Conservation (phyloP, 345 rosid species). For the Eutrema yunnanense region DNA sequence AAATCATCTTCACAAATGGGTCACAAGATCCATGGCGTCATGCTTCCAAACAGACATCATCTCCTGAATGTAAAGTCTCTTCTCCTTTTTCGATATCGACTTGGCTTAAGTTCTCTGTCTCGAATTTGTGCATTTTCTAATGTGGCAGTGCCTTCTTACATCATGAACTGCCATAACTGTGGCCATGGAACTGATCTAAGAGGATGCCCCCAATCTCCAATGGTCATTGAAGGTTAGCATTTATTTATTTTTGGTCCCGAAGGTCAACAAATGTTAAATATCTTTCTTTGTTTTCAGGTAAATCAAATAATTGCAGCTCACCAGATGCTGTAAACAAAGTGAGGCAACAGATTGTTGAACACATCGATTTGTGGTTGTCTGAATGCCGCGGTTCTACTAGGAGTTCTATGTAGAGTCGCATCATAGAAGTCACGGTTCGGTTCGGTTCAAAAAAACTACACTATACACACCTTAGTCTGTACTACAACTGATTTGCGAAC, state of each 20-base stretch:
- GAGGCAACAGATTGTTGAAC: slow-evolving; percentile 59
- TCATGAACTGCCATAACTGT: slow-evolving; percentile 71
- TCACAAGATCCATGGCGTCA: slow-evolving; percentile 98
- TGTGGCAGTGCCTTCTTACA: slow-evolving; percentile 31
- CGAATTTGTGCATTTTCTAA: background rate
- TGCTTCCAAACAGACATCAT: slow-evolving; percentile 75
- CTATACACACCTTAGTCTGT: background rate
- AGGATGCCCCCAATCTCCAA: slow-evolving; percentile 87
- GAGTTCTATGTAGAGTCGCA: slow-evolving; percentile 1
- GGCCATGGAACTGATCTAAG: slow-evolving; percentile 91
- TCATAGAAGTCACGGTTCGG: background rate
- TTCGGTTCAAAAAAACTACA: background rate
- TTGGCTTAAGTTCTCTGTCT: background rate
- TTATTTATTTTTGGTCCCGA: background rate
- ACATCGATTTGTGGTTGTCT: slow-evolving; percentile 80
- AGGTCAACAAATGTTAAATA: background rate
- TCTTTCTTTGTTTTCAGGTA: slow-evolving; percentile 39
- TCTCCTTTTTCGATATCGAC: background rate
- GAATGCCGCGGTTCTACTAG: slow-evolving; percentile 38
- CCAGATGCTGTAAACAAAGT: slow-evolving; percentile 68
- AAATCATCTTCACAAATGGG: slow-evolving; percentile 77
- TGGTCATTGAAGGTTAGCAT: slow-evolving; percentile 49
- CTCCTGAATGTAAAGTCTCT: slow-evolving; percentile 54
- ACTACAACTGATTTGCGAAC: background rate
- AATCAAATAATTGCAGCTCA: slow-evolving; percentile 60